phyloP scores from a whole-genome alignment of 2,329 filamentous ascomycete genomes.

The Ophiognomonia clavigignenti-juglandacearum region DNA sequence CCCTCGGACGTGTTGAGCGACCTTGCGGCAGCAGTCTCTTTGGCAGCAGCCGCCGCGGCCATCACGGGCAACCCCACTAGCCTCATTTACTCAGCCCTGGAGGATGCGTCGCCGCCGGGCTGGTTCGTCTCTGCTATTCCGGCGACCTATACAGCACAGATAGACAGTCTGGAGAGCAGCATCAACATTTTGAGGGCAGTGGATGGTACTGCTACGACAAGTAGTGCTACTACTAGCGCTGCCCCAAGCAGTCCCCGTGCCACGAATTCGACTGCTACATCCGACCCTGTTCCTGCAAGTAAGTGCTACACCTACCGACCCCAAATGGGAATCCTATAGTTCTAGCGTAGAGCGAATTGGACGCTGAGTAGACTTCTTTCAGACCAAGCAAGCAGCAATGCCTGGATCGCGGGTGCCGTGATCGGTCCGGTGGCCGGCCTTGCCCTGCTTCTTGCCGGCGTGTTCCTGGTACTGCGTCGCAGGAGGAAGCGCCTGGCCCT shows the following conservation, averaged over 20 bases:
- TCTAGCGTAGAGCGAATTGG: too few relatives aligned
- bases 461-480: neutral
- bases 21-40: neutral
- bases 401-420: slow-evolving; percentile 8
- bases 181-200: neutral
- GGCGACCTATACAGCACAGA: neutral
- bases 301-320: too few relatives aligned
- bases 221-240: too few relatives aligned
- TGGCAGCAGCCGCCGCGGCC: neutral
- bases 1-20: neutral
- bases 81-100: slow-evolving; percentile 1
- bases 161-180: neutral
- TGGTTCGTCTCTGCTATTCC: slow-evolving; percentile 8
- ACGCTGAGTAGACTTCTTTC: too few relatives aligned
- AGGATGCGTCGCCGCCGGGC: neutral
- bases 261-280: too few relatives aligned
- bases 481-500: neutral
- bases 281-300: too few relatives aligned
- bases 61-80: neutral
- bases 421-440: neutral
- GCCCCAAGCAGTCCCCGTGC: too few relatives aligned
- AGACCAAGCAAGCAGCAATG: neutral
- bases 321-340: too few relatives aligned
- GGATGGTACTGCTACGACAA: too few relatives aligned
- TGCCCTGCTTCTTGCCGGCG: neutral